Base-by-base conservation (phyloP, 768 basidiomycete species). In the Psilocybe sp. region DNA sequence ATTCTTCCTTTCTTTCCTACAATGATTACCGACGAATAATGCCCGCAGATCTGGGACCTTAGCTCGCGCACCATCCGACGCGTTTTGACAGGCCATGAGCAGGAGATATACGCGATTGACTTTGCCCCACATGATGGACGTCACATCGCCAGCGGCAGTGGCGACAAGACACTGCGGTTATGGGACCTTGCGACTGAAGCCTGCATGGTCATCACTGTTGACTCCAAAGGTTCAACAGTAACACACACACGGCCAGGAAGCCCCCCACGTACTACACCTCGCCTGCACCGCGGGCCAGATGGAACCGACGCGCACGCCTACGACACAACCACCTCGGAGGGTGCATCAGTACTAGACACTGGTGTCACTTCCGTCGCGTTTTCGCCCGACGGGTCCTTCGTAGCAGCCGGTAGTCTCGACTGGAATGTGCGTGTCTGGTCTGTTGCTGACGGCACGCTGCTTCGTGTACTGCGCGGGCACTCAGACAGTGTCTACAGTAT, bases 81-180 rank as follows among this genome's bases (percentile, higher is more conserved):
- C 46, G 71, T 85, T 15, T 89, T 94, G 58, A 80, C 84, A 49
- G 93, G 94, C 2, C 93, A 96, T 68, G 78, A 81, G 55, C 88
- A 92, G 64, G 93, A 95, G 64, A 94, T 96, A 60, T 96, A 96
- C 69, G 92, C 92, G 16, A 84, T 97, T 56, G 91, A 90, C 64
- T 95, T 94, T 66, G 90, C 92, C 23, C 23, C 23, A 2, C 67
- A 74, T 10, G 89, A 95, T 54, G 93, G 93, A 2, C 78, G 84
- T 5, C 77, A 87, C 56, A 87, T 97, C 53, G 90, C 94, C 4
- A 94, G 92, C 2, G 95, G 93, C 7, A 93, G 90, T 0, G 92
- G 92, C 1, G 91, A 79, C 55, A 71, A 69, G 49, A 77, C 77
- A 0, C 70, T 75, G 23, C 65, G 76, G 13, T 72, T 79, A 34